These are phyloP conservation scores for Lentinula edodes DNA, from an alignment of 768 basidiomycete species.

Conservation along the genomic window DNA sequence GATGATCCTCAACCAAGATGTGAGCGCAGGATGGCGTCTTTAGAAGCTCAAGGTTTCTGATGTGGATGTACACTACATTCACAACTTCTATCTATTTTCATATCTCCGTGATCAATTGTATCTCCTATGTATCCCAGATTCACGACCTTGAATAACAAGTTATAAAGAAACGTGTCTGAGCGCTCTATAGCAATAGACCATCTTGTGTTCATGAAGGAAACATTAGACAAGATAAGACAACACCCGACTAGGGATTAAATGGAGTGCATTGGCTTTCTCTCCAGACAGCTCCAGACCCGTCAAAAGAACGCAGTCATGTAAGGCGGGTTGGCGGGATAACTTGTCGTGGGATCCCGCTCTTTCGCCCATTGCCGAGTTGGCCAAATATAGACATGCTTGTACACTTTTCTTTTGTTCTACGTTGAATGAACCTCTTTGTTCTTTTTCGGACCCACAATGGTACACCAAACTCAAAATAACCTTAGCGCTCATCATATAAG, in stretches of 20 bases:
- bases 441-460: background rate
- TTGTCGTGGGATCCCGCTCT: background rate
- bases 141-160: too few species aligned
- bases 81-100: background rate
- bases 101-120: too few species aligned
- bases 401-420: background rate
- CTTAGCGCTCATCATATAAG: background rate
- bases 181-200: too few species aligned
- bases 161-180: too few species aligned
- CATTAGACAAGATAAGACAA: too few species aligned
- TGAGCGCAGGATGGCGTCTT: background rate
- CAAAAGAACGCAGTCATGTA: background rate
- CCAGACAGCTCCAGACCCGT: too few species aligned
- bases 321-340: background rate
- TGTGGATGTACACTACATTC: background rate
- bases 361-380: background rate
- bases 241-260: too few species aligned
- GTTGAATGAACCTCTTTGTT: background rate
- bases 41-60: background rate
- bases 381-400: background rate
- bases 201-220: too few species aligned
- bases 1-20: slow-evolving; percentile 3
- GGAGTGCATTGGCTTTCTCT: too few species aligned
- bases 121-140: too few species aligned
- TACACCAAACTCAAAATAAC: background rate